Base-by-base conservation (phyloP, 1,139 yeast species). In the Geotrichum carabidarum region DNA sequence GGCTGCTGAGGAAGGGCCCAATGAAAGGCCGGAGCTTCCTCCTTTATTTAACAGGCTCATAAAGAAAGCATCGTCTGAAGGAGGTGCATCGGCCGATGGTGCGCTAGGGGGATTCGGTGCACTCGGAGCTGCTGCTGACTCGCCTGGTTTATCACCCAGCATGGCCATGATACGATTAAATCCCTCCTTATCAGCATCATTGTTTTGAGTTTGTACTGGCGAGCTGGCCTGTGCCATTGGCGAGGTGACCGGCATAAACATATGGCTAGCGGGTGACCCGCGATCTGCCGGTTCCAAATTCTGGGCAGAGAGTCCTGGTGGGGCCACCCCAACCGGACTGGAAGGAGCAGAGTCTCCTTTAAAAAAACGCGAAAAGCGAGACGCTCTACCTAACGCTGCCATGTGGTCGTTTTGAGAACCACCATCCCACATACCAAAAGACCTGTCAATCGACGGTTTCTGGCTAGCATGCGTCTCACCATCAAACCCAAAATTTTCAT, bases 141-240 rank as follows among this genome's bases (percentile, higher is more conserved):
- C 48, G 4, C 44, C 44, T 34, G 55, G 48, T 2, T 43, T 44
- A 44, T 57, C 60, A 7, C 68, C 71, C 30, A 70, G 65, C 64
- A 67, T 65, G 1, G 66, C 65, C 68, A 69, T 64, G 34, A 69
- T 68, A n/a, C 71, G 60, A 55, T 61, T 62, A 56, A 66, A 67
- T 15, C 72, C 73, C 44, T 63, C 65, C 55, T 59, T 63, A 55
- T 68, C 71, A n/a, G 62, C 64, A 43, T 58, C 65, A 30, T 22
- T 27, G 17, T 44, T 53, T 27, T 36, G 15, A 15, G 18, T 14
- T n/a, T 45, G 51, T 9, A 12, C 40, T 11, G 45, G 37, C 8
- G 50, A 22, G 5, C 45, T 30, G 37, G 41, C 12, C 27, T 41
- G 45, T 18, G 47, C 46, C 31, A 51, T 6, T 17, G 48, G 44